A percentile compares a stretch with the other conserved stretches of the same genome.
These are phyloP conservation scores for Hypoxylon fuscum DNA, from an alignment of 495 filamentous ascomycete genomes.

Conservation along the genomic window DNA sequence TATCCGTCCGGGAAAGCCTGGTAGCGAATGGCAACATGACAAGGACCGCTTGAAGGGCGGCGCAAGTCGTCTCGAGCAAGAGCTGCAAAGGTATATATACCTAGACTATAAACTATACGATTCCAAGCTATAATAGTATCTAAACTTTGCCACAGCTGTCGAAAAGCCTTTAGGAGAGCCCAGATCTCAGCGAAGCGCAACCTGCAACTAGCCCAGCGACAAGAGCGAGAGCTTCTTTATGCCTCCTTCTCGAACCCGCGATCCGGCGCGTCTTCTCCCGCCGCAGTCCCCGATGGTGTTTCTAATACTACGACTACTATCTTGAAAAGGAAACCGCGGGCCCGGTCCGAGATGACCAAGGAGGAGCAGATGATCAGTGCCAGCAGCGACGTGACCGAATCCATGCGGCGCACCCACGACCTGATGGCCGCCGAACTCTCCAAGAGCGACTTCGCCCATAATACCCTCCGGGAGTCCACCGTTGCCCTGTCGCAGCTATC, in stretches of 20 bases:
- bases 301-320: slow-evolving; percentile 10
- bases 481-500: slow-evolving; percentile 81
- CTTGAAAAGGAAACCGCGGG: slow-evolving; percentile 26
- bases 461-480: slow-evolving; percentile 83
- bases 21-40: slow-evolving; percentile 60
- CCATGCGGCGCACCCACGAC: slow-evolving; percentile 83
- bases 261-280: slow-evolving; percentile 47
- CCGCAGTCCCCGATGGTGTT: background rate
- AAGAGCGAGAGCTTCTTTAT: slow-evolving; percentile 81
- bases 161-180: slow-evolving; percentile 81
- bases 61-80: slow-evolving; percentile 68
- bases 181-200: slow-evolving; percentile 83
- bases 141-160: slow-evolving; percentile 59
- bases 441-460: slow-evolving; percentile 84
- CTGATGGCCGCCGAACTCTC: slow-evolving; percentile 84
- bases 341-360: slow-evolving; percentile 50
- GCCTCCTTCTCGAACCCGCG: slow-evolving; percentile 60
- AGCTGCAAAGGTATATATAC: slow-evolving; percentile 70
- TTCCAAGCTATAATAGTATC: too few species aligned
- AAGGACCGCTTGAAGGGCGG: slow-evolving; percentile 69
- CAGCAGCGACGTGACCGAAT: slow-evolving; percentile 82
- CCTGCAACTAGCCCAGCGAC: slow-evolving; percentile 73
- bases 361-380: slow-evolving; percentile 75
- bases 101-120: too few species aligned
- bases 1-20: slow-evolving; percentile 56